These are phyloP conservation scores for Solanum ahanhuiri DNA, from an alignment of 257 asterid genomes.

Conservation along the genomic window DNA sequence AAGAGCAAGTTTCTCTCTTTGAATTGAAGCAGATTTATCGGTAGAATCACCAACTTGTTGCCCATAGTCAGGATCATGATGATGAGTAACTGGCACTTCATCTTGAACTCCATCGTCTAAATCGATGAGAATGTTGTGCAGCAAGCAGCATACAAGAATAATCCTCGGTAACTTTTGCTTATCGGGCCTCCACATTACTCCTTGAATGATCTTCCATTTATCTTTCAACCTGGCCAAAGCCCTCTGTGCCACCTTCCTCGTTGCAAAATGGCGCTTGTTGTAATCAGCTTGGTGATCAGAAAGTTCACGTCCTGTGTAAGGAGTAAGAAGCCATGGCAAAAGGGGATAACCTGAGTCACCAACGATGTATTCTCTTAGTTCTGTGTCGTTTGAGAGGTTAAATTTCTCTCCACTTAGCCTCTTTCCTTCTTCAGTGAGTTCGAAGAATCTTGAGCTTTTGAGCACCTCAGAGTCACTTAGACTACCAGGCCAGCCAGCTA, in stretches of 20 bases:
- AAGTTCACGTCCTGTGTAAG: conserved; percentile 3
- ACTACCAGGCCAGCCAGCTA: conserved; percentile 18
- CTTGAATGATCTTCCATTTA: conserved; percentile 14
- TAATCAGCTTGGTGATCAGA: not conserved
- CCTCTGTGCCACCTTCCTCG: conserved; percentile 10
- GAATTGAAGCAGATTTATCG: not conserved
- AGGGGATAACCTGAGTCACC: conserved; percentile 23
- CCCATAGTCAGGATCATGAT: not conserved
- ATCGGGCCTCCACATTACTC: conserved; percentile 16
- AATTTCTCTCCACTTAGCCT: conserved; percentile 4
- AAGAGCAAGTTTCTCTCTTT: conserved; percentile 21
- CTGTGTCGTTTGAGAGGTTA: conserved; percentile 1
- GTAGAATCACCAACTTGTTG: not conserved
- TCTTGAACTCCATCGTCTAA: conserved; percentile 5
- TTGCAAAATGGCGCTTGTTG: conserved; percentile 11
- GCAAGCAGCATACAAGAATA: conserved; percentile 12
- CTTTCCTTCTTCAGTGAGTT: conserved; percentile 4
- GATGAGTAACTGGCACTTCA: not conserved
- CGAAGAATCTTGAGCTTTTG: not conserved
- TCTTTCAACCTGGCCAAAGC: conserved; percentile 19
- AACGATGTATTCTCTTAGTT: conserved; percentile 9
- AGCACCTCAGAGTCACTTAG: conserved; percentile 7
- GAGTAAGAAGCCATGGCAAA: conserved; percentile 24
- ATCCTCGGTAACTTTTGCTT: conserved; percentile 15
- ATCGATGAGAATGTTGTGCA: conserved; percentile 21